Conservation (phyloP, 148 eudicot species). For the Camellia granthamiana region DNA sequence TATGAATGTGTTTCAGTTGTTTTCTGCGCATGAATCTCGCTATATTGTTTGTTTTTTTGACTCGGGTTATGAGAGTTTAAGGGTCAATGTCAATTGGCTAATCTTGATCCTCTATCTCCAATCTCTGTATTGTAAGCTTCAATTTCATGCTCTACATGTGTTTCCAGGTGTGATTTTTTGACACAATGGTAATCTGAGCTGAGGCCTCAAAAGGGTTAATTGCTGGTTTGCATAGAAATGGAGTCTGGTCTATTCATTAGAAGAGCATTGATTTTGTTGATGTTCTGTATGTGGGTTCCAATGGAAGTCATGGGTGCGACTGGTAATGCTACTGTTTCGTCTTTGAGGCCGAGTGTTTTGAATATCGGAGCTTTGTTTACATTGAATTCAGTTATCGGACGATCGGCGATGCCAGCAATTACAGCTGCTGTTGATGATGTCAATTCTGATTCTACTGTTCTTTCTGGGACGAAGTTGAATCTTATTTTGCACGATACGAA, state of each 20-base stretch:
- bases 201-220: conserved; percentile 1
- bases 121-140: not conserved
- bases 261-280: conserved; percentile 21
- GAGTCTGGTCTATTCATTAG: conserved; percentile 6
- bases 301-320: conserved; percentile 22
- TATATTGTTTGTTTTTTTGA: not conserved
- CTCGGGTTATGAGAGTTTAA: not conserved
- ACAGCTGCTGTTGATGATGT: conserved; percentile 65
- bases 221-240: conserved; percentile 18
- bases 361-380: conserved; percentile 73
- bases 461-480: conserved; percentile 46
- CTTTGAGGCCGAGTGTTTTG: conserved; percentile 45
- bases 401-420: conserved; percentile 64
- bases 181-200: conserved; percentile 12
- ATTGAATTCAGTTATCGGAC: conserved; percentile 60
- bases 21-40: not conserved
- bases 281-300: conserved; percentile 27
- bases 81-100: not conserved
- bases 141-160: not conserved
- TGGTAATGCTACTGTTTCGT: conserved; percentile 20
- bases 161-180: not conserved
- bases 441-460: conserved; percentile 53
- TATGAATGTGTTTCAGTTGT: not conserved
- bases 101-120: not conserved
- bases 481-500: conserved; percentile 59